Evolutionary conservation across 495 filamentous ascomycete genomes (phyloP).

Genomic region (Xylaria venustula): DNA sequence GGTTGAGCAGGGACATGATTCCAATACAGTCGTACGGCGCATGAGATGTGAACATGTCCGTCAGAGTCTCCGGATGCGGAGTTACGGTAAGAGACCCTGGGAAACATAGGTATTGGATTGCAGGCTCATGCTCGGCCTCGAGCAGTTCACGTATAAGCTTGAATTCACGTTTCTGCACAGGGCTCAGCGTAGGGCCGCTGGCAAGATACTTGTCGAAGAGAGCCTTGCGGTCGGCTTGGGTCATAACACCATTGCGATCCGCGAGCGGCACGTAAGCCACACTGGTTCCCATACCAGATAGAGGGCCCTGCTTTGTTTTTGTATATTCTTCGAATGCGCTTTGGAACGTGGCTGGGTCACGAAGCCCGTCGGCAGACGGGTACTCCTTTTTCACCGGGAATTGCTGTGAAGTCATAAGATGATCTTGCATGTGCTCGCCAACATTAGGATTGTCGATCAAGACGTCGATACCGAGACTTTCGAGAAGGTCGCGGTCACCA

Average conservation of each 20-base stretch:
- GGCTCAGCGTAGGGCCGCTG: constrained; percentile 1
- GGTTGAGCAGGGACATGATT: constrained; percentile 41
- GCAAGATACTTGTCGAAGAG: constrained; percentile 30
- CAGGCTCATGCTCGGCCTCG: constrained; percentile 25
- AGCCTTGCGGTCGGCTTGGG: constrained; percentile 22
- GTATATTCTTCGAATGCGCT: constrained; percentile 38
- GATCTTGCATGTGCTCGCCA: constrained; percentile 64
- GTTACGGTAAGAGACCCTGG: constrained; percentile 36
- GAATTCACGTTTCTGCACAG: constrained; percentile 22
- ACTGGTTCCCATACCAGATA: constrained; percentile 40
- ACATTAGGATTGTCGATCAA: constrained; percentile 72
- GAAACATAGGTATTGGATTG: constrained; percentile 41
- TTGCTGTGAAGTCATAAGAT: constrained; percentile 39
- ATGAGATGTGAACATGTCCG: constrained; percentile 31
- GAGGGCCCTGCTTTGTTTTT: constrained; percentile 30
- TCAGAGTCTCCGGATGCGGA: constrained; percentile 30
- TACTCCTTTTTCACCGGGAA: constrained; percentile 43
- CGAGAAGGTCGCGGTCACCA: constrained; percentile 65
- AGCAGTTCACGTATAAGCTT: constrained; percentile 30
- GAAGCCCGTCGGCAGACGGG: constrained; percentile 42
- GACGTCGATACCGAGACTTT: constrained; percentile 63
- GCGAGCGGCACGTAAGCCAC: constrained; percentile 43
- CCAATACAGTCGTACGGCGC: constrained; percentile 41
- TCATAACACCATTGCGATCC: constrained; percentile 33
- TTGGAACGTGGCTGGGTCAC: constrained; percentile 38